A percentile compares a stretch with the other conserved stretches of the same genome.
Conservation (phyloP, 441 rosid species). For the Eruca vesicaria region DNA sequence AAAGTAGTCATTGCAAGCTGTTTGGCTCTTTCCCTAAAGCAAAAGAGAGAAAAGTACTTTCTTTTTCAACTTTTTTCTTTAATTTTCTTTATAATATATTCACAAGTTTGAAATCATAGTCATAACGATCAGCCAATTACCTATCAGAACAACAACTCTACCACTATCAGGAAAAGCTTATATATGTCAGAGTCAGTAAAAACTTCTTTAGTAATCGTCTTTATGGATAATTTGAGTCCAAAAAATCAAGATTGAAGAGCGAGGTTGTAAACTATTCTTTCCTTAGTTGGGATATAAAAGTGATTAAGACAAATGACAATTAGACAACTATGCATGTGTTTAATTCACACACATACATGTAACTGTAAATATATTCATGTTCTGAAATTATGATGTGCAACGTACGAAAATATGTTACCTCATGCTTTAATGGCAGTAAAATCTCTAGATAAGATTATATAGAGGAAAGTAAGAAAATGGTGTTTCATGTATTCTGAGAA, state of each 20-base stretch:
- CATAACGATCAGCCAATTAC: constrained; percentile 28
- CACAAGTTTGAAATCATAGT: constrained; percentile 28
- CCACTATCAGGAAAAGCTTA: constrained; percentile 30
- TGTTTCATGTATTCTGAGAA: background rate
- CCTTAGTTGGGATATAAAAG: constrained; percentile 28
- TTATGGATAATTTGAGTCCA: constrained; percentile 12
- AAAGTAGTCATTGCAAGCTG: constrained; percentile 35
- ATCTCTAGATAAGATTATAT: background rate
- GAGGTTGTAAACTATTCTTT: constrained; percentile 26
- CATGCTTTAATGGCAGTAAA: background rate
- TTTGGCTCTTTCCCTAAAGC: constrained; percentile 34
- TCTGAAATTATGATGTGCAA: background rate
- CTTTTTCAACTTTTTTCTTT: constrained; percentile 19
- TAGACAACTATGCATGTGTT: constrained; percentile 4
- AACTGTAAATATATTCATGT: background rate
- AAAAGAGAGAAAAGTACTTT: constrained; percentile 26
- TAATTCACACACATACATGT: background rate
- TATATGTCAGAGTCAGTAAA: constrained; percentile 25
- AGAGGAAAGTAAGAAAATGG: background rate
- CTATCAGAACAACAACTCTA: constrained; percentile 34
- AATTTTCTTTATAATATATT: background rate
- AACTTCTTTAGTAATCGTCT: constrained; percentile 21
- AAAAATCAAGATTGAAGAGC: constrained; percentile 22
- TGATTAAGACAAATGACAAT: constrained; percentile 26
- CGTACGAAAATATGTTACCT: background rate